Base-by-base conservation (phyloP, 2,329 filamentous ascomycete genomes). In the Alternaria viburni region DNA sequence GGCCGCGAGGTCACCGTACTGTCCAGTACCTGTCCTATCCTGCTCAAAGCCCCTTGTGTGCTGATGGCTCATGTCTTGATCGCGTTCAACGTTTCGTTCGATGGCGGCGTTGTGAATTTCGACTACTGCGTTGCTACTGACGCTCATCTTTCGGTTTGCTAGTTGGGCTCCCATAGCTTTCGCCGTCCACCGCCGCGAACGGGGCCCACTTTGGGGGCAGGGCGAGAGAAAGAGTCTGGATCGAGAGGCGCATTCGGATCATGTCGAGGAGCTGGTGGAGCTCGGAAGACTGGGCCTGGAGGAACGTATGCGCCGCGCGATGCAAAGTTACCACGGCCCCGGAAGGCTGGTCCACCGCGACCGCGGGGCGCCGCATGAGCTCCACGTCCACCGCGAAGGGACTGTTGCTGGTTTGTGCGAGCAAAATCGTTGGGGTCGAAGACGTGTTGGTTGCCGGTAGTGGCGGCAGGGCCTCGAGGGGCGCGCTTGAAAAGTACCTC, bases 341-440 rank as follows among this genome's bases (percentile, higher is more conserved):
- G 68, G 45, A 73, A 69, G 19, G 68, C 44, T 49, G 69, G 59
- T 17, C 66, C 66, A 28, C 71, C 71, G 28, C 72, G 72, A 44
- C 74, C 76, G 59, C 73, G 71, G 52, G 68, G 58, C 13, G 68
- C 52, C 28, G 61, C 59, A 47, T 71, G 69, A 44, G 68, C 72
- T 54, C 74, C 76, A 47, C 77, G 74, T 45, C 74, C 73, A 41
- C 78, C 76, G n/a, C 77, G 76, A n/a, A 69, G 70, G 10, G 70
- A 69, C 25, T 68, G 69, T 15, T 74, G 74, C 19, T 77, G 72
- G 17, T 65, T 74, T 15, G 75, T 69, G 52, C 83, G 80, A n/a
- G 75, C 80, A 66, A 85, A 85, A 19, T 82, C 80, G 64, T 85
- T 83, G 8, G 83, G 83, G 62, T 85, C 83, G 60, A 82, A 80